Percentiles rank a stretch among this genome's conserved stretches.
Evolutionary conservation across 176 grass and related monocot genomes (phyloP).

Genomic region (Aechmea fasciata): DNA sequence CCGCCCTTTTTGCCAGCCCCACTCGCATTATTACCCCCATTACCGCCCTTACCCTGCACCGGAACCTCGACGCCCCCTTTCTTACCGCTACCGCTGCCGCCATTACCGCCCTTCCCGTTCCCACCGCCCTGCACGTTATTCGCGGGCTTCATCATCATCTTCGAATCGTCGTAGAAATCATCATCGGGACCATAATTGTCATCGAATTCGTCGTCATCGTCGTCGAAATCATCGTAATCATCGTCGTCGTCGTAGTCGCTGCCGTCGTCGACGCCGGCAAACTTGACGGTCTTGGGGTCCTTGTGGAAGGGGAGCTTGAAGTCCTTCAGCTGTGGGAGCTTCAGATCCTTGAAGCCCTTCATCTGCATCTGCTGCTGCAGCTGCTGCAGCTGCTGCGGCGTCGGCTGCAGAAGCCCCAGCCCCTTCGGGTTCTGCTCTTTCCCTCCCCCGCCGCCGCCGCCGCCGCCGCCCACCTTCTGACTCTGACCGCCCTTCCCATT

Average conservation of each 20-base stretch:
- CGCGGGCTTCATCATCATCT: slow-evolving; percentile 17
- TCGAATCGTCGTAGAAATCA: slow-evolving; percentile 3
- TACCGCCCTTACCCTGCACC: neutral
- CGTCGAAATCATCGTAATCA: slow-evolving; percentile 5
- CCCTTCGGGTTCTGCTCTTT: neutral
- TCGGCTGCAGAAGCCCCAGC: neutral
- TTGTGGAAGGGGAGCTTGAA: slow-evolving; percentile 24
- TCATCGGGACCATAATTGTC: slow-evolving; percentile 2
- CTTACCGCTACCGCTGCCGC: neutral
- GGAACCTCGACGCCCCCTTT: neutral
- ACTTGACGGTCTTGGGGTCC: slow-evolving; percentile 11
- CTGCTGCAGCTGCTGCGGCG: neutral
- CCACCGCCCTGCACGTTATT: neutral
- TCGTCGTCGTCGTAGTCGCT: slow-evolving; percentile 6
- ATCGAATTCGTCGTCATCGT: slow-evolving; percentile 6
- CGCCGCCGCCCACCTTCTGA: too few relatives aligned
- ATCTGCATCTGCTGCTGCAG: neutral
- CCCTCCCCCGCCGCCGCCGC: neutral
- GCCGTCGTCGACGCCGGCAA: neutral
- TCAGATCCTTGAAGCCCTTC: slow-evolving; percentile 21
- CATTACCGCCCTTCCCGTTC: slow-evolving; percentile 4
- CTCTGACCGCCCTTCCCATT: too few relatives aligned
- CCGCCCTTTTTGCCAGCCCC: neutral
- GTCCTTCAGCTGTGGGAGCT: slow-evolving; percentile 8
- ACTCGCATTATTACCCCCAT: neutral